Percentiles rank a stretch among this genome's conserved stretches.
These are phyloP conservation scores for Thalassiosira mediterranea DNA, from an alignment of 352 stramenopile genomes.

Conservation along the genomic window DNA sequence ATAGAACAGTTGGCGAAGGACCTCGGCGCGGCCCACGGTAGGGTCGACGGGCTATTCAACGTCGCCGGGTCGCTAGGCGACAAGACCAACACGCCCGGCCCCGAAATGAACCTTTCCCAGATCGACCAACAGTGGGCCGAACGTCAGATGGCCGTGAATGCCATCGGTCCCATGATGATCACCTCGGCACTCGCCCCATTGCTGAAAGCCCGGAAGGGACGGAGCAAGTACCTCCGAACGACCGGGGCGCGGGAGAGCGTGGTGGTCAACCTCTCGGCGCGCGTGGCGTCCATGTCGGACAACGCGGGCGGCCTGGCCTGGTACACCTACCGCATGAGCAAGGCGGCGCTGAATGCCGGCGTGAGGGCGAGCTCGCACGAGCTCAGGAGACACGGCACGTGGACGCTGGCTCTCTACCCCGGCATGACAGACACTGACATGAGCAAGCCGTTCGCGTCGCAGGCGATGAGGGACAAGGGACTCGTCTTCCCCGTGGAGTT, in stretches of 20 bases:
- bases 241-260: conserved; percentile 56
- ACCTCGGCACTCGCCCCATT: conserved; percentile 59
- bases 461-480: conserved; percentile 69
- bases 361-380: conserved; percentile 84
- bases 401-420: conserved; percentile 84
- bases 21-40: conserved; percentile 48
- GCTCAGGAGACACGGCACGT: conserved; percentile 74
- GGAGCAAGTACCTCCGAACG: conserved; percentile 39
- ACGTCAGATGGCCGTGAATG: conserved; percentile 84
- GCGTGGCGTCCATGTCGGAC: conserved; percentile 86
- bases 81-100: conserved; percentile 71
- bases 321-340: conserved; percentile 88
- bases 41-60: conserved; percentile 84
- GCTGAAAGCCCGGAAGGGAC: conserved; percentile 55
- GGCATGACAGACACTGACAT: conserved; percentile 87
- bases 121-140: conserved; percentile 79
- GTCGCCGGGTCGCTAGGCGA: conserved; percentile 84
- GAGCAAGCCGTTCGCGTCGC: conserved; percentile 83
- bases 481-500: conserved; percentile 85
- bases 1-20: conserved; percentile 52
- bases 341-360: conserved; percentile 85
- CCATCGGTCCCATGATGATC: conserved; percentile 83
- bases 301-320: conserved; percentile 86
- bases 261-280: conserved; percentile 84
- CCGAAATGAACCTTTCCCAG: conserved; percentile 79